Conservation (phyloP, 2,329 filamentous ascomycete species). For the Claviceps digitariae region DNA sequence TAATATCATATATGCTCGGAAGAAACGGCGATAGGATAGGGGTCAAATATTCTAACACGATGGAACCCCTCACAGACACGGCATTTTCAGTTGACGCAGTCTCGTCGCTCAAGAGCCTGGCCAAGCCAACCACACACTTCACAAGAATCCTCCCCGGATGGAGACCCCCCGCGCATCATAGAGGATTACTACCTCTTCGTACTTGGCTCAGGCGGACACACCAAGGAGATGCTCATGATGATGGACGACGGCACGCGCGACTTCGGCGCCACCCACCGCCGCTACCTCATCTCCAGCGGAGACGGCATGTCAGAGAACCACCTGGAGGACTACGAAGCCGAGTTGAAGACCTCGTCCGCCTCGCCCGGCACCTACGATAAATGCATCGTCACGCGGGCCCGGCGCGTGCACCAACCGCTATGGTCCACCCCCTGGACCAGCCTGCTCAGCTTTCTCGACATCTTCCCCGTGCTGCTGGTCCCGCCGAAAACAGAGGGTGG, state of each 20-base stretch:
- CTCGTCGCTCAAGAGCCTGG: conserved; percentile 10
- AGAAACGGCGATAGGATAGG: neutral
- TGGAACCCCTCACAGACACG: conserved; percentile 11
- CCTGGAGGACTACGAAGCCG: conserved; percentile 43
- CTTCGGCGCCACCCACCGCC: conserved; percentile 48
- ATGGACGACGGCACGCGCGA: conserved; percentile 46
- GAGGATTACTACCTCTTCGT: conserved; percentile 57
- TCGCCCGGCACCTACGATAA: conserved; percentile 44
- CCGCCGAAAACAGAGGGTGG: conserved; percentile 14
- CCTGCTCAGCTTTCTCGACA: conserved; percentile 49
- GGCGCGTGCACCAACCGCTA: conserved; percentile 70
- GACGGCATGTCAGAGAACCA: conserved; percentile 54
- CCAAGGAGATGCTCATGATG: conserved; percentile 85
- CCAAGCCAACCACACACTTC: neutral
- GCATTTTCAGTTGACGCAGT: conserved; percentile 15
- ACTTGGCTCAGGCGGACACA: conserved; percentile 87
- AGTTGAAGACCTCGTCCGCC: conserved; percentile 14
- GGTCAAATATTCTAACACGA: neutral
- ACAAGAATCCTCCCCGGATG: too few relatives aligned
- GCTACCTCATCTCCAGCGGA: conserved; percentile 67
- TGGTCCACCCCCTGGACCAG: conserved; percentile 58
- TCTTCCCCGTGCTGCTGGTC: conserved; percentile 40
- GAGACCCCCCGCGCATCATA: neutral
- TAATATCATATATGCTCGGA: too few relatives aligned
- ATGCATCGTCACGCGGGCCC: conserved; percentile 59